Evolutionary conservation across 768 basidiomycete species (phyloP), one percentile per base, ranked within the genome.

Genomic region (Leccinum barrowsii): DNA sequence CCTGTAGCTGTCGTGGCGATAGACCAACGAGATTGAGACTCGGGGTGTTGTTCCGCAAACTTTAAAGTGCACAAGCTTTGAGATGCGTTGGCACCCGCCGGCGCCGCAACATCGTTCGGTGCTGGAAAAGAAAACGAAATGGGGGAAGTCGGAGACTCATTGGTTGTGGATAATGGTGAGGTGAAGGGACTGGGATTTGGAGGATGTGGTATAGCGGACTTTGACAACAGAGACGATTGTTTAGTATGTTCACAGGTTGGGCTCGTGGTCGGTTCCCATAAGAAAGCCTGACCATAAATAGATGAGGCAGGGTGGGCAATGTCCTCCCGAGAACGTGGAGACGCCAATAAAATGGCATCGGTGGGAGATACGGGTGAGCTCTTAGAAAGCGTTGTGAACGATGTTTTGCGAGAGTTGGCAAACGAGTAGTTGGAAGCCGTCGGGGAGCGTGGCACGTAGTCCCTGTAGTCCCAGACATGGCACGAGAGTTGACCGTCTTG

Each of bases 361-460:
- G 52, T 55, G 0, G 72, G 71, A 0, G 71, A 72, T 0, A 65
- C 52, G 2, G 63, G 62, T 6, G 65, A 58, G 11, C 67, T 73
- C 1, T 54, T 17, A 35, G 52, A 61, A 0, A 68, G 67, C 0
- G 66, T 65, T 0, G 72, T 72, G 7, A 65, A 46, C 1, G 63
- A 63, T 0, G 65, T 67, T 32, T 72, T 61, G 2, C 63, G 70
- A n/a, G 70, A 72, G 15, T 55, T 55, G 1, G 65, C 30, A n/a
- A 51, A 64, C 0, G 71, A 74, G 19, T 74, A 74, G 3, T 46
- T 64, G 55, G 71, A 70, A 1, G 65, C 26, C 0, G 71, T 72
- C 2, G 70, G 71, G 4, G 71, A 72, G 0, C 64, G 70, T 3
- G 58, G 63, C 1, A 59, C 48, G 0, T 67, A 70, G 24, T 72